Base-by-base conservation (phyloP, 106 monocot genomes). In the Dioscorea alata region DNA sequence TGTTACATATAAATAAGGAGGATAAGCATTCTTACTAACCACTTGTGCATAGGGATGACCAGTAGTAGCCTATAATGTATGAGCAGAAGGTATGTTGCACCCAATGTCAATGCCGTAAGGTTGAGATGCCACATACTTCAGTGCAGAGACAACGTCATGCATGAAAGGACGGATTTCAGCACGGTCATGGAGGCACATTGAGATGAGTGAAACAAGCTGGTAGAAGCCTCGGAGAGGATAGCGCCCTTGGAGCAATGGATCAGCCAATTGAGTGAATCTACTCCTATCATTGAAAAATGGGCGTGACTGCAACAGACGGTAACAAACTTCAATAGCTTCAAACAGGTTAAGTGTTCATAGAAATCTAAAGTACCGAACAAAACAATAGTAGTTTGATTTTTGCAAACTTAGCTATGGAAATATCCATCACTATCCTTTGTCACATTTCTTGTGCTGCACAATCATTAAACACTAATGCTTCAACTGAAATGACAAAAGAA, bases 161-260 rank as follows among this genome's bases (percentile, higher is more conserved):
- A 81, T 83, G 32, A 76, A 50, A 32, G 92, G 92, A 4, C 92
- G 85, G 31, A 74, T 35, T 33, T 83, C 65, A 1, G 92, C 80
- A 25, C 85, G 70, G 49, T 88, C 88, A 4, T 79, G 75, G 19
- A 92, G 83, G 71, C 92, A 92, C 75, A 85, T 69, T 0, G 85
- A 74, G 50, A 81, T 79, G 48, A 92, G 62, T 5, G 76, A 75
- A 15, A 64, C 71, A 15, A 92, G 49, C 69, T 92, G 88, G 75
- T 83, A 79, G 59, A 88, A 74, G 22, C 85, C 61, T 10, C 92
- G 88, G 12, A 69, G 2, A 0, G 92, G 92, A 71, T 63, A 86
- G 49, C 74, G 74, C 20, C 88, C 88, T 63, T 70, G 69, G 28
- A 92, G 75, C 66, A 63, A 35, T 8, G 88, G 88, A 63, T 92